These are phyloP conservation scores for Pseudonitzschia pungens DNA, from an alignment of 108 stramenopile genomes.

Conservation along the genomic window DNA sequence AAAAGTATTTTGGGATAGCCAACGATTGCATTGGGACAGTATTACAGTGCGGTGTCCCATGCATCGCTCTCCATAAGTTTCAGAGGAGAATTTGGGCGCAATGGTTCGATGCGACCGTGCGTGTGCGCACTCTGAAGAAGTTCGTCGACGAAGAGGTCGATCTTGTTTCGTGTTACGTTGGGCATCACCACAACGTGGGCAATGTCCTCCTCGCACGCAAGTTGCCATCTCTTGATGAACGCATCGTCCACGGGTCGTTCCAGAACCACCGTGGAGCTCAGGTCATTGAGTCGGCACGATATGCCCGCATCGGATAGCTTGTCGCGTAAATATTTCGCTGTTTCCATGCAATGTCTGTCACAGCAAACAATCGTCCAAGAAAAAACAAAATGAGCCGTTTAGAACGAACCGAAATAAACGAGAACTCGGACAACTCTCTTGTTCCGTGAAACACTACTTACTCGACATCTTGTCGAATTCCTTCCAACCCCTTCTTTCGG, in stretches of 20 bases:
- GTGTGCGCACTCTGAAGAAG: conserved; percentile 19
- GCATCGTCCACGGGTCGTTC: conserved; percentile 79
- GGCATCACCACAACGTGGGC: conserved; percentile 92
- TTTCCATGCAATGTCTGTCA: conserved; percentile 81
- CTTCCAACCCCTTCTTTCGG: conserved; percentile 84
- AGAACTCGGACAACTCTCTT: neutral
- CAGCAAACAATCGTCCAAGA: neutral
- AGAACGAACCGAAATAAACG: neutral
- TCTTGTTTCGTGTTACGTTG: conserved; percentile 77
- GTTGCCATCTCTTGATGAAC: conserved; percentile 83
- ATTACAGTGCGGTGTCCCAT: neutral
- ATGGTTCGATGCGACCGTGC: conserved; percentile 16
- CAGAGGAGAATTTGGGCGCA: conserved; percentile 1
- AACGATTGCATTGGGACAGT: neutral
- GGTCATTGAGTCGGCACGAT: conserved; percentile 77
- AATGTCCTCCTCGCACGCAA: conserved; percentile 90
- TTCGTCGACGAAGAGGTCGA: conserved; percentile 83
- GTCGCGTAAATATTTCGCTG: conserved; percentile 79
- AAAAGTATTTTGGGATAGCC: no score
- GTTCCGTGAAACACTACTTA: conserved; percentile 34
- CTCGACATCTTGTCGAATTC: conserved; percentile 83
- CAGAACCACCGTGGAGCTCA: conserved; percentile 77
- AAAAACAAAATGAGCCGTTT: neutral
- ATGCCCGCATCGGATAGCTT: conserved; percentile 64
- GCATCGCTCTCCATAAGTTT: conserved; percentile 4